Evolutionary conservation across 75 land plant genomes (phyloP), one percentile per base, ranked within the genome.

Genomic region (Picea sitchensis): DNA sequence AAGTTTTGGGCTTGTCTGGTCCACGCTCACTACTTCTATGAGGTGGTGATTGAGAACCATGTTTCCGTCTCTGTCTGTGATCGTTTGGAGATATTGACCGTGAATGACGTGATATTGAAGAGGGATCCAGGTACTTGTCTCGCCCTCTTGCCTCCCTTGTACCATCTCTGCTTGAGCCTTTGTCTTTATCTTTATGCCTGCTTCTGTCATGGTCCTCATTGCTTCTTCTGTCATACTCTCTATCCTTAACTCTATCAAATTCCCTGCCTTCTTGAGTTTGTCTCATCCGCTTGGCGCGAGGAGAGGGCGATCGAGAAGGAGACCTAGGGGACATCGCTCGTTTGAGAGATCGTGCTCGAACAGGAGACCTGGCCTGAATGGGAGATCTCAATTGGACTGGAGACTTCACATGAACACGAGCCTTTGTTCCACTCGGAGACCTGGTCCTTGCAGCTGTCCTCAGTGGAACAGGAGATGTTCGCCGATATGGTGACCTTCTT

Each of bases 251-350:
- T 78, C 82, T 87, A 14, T 83, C 88, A 5, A 65, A 59, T 36
- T 69, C 86, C 30, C 72, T 78, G 2, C 69, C 80, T 23, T 78
- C 82, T 17, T 68, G 81, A 13, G 83, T 83, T 26, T 83, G 75
- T 38, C 58, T 61, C 58, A 85, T 20, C 8, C 87, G 65, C 60
- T 83, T 84, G 3, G 83, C 38, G 14, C 68, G 86, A 17, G 86
- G 86, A 13, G 86, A 84, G n/a, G 80, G 79, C 0, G 84, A 82
- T 4, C 75, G 79, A 30, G 83, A 69, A 77, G 75, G 13, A 21
- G 51, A 47, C 23, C 13, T 75, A 4, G 76, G 14, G 51, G 51
- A 47, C 8, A 12, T 18, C 2, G 47, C 47, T n/a, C 56, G 67
- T 23, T 76, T 34, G 34, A 34, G 76, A 41, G 47, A 54, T 3